Evolutionary conservation across 1,139 yeast species (phyloP), one percentile per base, ranked within the genome.

Genomic region (Saccharomycopsis crataegensis): DNA sequence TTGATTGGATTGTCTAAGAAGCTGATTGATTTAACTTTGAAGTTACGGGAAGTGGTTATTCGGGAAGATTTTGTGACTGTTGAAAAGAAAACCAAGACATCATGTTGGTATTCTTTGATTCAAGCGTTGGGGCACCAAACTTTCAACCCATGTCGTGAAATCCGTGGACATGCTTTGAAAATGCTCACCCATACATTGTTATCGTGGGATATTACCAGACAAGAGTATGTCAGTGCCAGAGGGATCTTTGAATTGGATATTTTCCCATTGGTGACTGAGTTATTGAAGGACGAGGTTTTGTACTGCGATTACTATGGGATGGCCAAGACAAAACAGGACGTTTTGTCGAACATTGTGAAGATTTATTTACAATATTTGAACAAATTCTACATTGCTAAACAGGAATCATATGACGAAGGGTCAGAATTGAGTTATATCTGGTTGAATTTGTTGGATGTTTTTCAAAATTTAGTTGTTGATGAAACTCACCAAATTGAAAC

Each of bases 81-180:
- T 11, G 67, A 54, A 33, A 46, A 38, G 17, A 50, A 49, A 38
- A 48, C 48, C 11, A 48, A 52, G 52, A 57, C 52, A 11, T 49
- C 38, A 1, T 51, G 61, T 41, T 70, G 79, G 56, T 79, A 82
- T 60, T 83, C 91, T 0, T 69, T 84, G 57, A 71, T 84, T 36
- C 93, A 87, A 64, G 93, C 94, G 0, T 73, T 90, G 56, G 89
- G 94, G 0, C 91, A 86, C 62, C 96, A 90, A 67, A 87, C 96
- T 65, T 78, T 86, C 65, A 90, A 89, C 62, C 96, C 96, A 8
- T 87, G 96, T 65, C 75, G 88, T 41, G 90, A 86, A 64, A 74
- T 90, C 11, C 73, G 96, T 48, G 69, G 77, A 0, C 79, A 74
- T 65, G 93, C 96, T 0, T 66, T 85, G 56, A 70, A 75, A 55